phyloP scores from a whole-genome alignment of 2,329 filamentous ascomycete genomes.

The Ophiostoma ulmi region DNA sequence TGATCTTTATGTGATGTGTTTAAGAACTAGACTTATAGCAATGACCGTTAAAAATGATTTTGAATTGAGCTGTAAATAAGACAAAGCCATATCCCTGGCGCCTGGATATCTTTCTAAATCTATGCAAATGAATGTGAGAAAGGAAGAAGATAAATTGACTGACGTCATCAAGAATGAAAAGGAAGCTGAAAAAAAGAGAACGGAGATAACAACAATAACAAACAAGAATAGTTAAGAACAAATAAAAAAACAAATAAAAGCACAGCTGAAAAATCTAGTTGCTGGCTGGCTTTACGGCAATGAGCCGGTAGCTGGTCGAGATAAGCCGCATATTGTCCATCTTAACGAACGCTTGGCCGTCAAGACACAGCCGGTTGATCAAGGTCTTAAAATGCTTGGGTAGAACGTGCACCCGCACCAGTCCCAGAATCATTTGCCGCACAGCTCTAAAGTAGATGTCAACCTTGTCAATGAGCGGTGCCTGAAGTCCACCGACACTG shows the following conservation, averaged over 20 bases:
- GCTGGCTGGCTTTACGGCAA: conserved; percentile 42
- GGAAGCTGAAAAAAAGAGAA: not conserved
- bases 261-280: not conserved
- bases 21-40: no score
- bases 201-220: not conserved
- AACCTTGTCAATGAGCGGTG: conserved; percentile 50
- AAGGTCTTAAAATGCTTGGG: conserved; percentile 50
- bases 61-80: not conserved
- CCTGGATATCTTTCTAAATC: conserved; percentile 27
- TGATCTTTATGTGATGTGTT: no score
- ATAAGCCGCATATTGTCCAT: conserved; percentile 51
- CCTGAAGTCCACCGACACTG: conserved; percentile 47
- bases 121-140: conserved; percentile 19
- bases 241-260: not conserved
- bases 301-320: conserved; percentile 49
- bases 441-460: conserved; percentile 51
- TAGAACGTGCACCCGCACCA: conserved; percentile 44
- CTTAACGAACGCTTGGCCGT: conserved; percentile 51
- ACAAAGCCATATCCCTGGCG: conserved; percentile 16
- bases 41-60: not conserved
- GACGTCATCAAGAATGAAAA: conserved; percentile 5
- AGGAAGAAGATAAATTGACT: not conserved
- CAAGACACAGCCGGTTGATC: conserved; percentile 49
- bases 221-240: not conserved
- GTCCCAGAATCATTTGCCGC: conserved; percentile 44